Evolutionary conservation across 306 rosid genomes (phyloP).

Genomic region (Cicer yamashitae): DNA sequence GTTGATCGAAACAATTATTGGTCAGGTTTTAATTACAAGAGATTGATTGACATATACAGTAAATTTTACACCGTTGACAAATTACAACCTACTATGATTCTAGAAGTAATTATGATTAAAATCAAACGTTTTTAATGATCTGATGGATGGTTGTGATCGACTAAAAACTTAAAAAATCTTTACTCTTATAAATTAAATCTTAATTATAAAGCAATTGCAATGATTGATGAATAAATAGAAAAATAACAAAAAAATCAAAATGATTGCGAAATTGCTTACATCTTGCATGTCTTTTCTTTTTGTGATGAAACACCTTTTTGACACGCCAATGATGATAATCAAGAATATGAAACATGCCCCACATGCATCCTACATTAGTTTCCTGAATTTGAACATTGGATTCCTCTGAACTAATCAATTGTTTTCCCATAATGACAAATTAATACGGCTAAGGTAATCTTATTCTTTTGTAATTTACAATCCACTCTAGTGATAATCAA

Average conservation of each 20-base stretch:
- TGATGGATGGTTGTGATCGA: too few relatives aligned
- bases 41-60: too few relatives aligned
- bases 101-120: too few relatives aligned
- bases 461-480: constrained; percentile 43
- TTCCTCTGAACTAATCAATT: constrained; percentile 52
- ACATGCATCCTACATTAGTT: constrained; percentile 69
- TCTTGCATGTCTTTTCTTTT: constrained; percentile 58
- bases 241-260: background rate
- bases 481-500: constrained; percentile 40
- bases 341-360: constrained; percentile 68
- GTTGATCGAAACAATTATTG: too few relatives aligned
- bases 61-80: too few relatives aligned
- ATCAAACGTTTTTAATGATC: too few relatives aligned
- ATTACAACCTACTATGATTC: too few relatives aligned
- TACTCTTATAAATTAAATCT: too few relatives aligned
- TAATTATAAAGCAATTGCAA: constrained; percentile 29
- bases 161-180: too few relatives aligned
- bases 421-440: constrained; percentile 59
- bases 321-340: constrained; percentile 76
- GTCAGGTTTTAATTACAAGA: too few relatives aligned
- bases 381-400: constrained; percentile 50
- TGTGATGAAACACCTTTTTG: constrained; percentile 60
- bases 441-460: constrained; percentile 1
- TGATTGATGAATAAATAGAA: constrained; percentile 17
- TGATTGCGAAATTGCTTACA: constrained; percentile 48